Percentiles rank a stretch among this genome's conserved stretches.
phyloP scores from a whole-genome alignment of 2,329 filamentous ascomycete genomes.

The Rosellinia necatrix region DNA sequence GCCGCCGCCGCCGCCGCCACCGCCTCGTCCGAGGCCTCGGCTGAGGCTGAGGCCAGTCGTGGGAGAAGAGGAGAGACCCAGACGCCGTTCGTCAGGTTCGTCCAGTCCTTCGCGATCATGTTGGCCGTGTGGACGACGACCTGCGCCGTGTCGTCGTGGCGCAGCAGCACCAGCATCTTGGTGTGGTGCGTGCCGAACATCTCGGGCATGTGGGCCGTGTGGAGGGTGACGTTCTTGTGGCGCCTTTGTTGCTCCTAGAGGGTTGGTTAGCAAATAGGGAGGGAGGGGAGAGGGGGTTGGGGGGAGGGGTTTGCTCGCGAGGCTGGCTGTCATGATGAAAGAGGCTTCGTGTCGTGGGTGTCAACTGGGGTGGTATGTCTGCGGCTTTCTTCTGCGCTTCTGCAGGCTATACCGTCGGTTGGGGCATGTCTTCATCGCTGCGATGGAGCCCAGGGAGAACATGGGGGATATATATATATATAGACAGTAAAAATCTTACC shows the following conservation, averaged over 20 bases:
- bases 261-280: slow-evolving; percentile 25
- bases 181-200: slow-evolving; percentile 84
- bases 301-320: no score
- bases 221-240: slow-evolving; percentile 70
- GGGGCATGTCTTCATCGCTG: neutral
- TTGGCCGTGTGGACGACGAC: slow-evolving; percentile 88
- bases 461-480: no score
- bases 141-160: slow-evolving; percentile 76
- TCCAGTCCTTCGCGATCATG: slow-evolving; percentile 87
- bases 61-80: slow-evolving; percentile 79
- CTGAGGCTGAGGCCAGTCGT: slow-evolving; percentile 38
- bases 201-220: slow-evolving; percentile 79
- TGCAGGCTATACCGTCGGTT: neutral
- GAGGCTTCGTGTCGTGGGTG: neutral
- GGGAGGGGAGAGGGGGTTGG: no score
- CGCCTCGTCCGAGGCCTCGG: slow-evolving; percentile 29
- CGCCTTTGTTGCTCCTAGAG: slow-evolving; percentile 62
- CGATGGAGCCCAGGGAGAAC: no score
- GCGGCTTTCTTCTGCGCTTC: neutral
- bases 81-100: slow-evolving; percentile 82
- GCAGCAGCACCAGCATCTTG: slow-evolving; percentile 85
- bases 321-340: no score
- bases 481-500: slow-evolving; percentile 46
- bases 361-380: neutral
- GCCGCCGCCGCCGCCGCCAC: slow-evolving; percentile 64